Conservation (phyloP, 495 filamentous ascomycete species). For the Apodospora peruviana region DNA sequence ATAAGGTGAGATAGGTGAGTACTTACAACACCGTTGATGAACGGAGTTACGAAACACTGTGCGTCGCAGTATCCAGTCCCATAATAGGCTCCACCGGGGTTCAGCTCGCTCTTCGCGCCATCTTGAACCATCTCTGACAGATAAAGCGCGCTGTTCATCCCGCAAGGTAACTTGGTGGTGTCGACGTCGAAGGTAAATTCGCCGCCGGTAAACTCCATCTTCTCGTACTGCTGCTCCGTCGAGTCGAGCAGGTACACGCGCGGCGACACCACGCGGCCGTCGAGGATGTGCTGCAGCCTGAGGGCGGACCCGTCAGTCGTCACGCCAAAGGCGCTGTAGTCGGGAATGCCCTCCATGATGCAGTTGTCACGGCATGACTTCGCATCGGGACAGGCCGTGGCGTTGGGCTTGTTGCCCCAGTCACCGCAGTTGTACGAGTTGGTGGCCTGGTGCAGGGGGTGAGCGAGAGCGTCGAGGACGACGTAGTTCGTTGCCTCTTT, state of each 20-base stretch:
- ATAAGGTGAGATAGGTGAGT: not conserved
- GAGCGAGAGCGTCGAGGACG: constrained; percentile 50
- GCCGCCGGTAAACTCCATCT: constrained; percentile 51
- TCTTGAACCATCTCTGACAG: constrained; percentile 57
- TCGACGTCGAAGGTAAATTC: constrained; percentile 66
- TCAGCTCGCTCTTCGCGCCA: constrained; percentile 49
- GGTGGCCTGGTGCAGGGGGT: constrained; percentile 16
- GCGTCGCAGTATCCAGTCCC: constrained; percentile 70
- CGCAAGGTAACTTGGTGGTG: constrained; percentile 54
- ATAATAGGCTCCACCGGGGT: constrained; percentile 58
- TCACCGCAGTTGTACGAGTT: constrained; percentile 26
- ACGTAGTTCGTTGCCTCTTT: constrained; percentile 46
- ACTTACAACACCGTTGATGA: constrained; percentile 53
- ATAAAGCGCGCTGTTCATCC: constrained; percentile 64
- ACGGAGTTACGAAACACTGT: constrained; percentile 54
- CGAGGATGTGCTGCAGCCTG: constrained; percentile 37
- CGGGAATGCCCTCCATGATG: constrained; percentile 41
- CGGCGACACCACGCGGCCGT: constrained; percentile 32
- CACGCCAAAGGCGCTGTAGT: constrained; percentile 43
- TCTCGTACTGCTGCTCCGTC: constrained; percentile 50
- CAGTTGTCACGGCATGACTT: constrained; percentile 46
- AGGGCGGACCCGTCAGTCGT: constrained; percentile 41
- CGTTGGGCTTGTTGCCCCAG: constrained; percentile 41
- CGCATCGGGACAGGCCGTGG: constrained; percentile 41
- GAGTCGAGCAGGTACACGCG: constrained; percentile 57